Evolutionary conservation across 2,329 filamentous ascomycete species (phyloP).

Genomic region (Geosmithia putterillii): DNA sequence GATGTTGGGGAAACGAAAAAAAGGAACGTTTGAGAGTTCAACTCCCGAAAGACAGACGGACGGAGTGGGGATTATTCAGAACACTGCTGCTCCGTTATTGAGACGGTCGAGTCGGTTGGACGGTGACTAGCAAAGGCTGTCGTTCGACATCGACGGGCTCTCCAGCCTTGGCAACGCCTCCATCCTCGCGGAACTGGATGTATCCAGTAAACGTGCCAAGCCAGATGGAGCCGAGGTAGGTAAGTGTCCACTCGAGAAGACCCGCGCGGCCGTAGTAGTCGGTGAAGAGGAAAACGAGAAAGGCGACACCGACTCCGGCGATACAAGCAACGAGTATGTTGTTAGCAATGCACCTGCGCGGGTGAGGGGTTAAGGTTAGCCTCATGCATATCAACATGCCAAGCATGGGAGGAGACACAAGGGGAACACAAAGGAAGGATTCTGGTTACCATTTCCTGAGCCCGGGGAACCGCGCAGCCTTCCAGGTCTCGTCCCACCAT

Average conservation of each 20-base stretch:
- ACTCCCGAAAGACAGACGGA: neutral
- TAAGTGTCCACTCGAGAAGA: slow-evolving; percentile 3
- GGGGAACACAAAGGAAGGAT: neutral
- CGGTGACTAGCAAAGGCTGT: neutral
- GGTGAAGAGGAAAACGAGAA: slow-evolving; percentile 3
- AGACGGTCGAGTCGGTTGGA: too few species aligned
- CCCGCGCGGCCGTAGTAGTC: slow-evolving; percentile 3
- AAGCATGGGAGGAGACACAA: too few species aligned
- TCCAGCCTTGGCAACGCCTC: slow-evolving; percentile 1
- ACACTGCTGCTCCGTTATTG: too few species aligned
- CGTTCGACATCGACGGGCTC: neutral
- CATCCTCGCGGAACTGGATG: slow-evolving; percentile 2
- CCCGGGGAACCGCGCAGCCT: slow-evolving; percentile 3
- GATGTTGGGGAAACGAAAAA: slow-evolving; percentile 27
- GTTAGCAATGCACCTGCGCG: slow-evolving; percentile 4
- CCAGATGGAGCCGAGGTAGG: slow-evolving; percentile 4
- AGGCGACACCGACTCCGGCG: slow-evolving; percentile 1
- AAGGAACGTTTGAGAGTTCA: slow-evolving; percentile 17
- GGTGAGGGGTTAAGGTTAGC: neutral
- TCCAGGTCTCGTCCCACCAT: slow-evolving; percentile 4
- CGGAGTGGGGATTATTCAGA: neutral
- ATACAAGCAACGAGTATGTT: slow-evolving; percentile 4
- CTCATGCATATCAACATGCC: too few species aligned
- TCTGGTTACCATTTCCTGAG: slow-evolving; percentile 3
- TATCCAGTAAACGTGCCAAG: slow-evolving; percentile 5